A percentile compares a stretch with the other conserved stretches of the same genome.
phyloP scores from a whole-genome alignment of 192 early-diverging fungal genomes.

The Rhizoclosmatium globosum region DNA sequence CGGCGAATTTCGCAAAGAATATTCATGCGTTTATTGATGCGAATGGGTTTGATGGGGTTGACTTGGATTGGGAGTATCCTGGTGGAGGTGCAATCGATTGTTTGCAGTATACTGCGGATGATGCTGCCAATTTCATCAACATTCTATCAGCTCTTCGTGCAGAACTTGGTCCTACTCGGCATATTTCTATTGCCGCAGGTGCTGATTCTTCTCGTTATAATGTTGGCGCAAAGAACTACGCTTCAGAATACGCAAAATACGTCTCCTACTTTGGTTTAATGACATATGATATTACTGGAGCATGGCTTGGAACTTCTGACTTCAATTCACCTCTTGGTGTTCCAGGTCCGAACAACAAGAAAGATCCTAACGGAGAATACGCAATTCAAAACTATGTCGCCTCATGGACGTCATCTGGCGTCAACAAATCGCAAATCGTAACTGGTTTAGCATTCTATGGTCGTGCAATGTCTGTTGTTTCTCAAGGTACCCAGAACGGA shows the following conservation, averaged over 20 bases:
- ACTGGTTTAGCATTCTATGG: conserved; percentile 34
- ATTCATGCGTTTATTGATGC: conserved; percentile 19
- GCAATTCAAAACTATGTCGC: not conserved
- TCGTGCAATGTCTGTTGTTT: conserved; percentile 16
- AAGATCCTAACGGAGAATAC: not conserved
- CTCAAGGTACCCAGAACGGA: conserved; percentile 2
- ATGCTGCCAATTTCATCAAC: conserved; percentile 13
- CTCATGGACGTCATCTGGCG: not conserved
- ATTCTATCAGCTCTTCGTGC: conserved; percentile 16
- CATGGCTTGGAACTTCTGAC: conserved; percentile 14
- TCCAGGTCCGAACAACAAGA: not conserved
- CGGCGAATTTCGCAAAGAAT: conserved; percentile 9
- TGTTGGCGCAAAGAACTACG: not conserved
- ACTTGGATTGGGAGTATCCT: conserved; percentile 42
- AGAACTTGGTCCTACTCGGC: conserved; percentile 20
- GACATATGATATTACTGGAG: conserved; percentile 23
- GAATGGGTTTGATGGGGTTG: conserved; percentile 42
- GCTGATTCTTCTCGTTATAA: not conserved
- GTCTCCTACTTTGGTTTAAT: conserved; percentile 16
- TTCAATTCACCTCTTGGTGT: conserved; percentile 11
- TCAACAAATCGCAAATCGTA: conserved; percentile 18
- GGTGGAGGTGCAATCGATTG: conserved; percentile 9
- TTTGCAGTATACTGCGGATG: not conserved
- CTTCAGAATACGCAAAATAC: not conserved
- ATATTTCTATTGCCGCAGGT: conserved; percentile 8